These are phyloP conservation scores for Candida sp. DNA, from an alignment of 1,139 yeast genomes.

Conservation along the genomic window DNA sequence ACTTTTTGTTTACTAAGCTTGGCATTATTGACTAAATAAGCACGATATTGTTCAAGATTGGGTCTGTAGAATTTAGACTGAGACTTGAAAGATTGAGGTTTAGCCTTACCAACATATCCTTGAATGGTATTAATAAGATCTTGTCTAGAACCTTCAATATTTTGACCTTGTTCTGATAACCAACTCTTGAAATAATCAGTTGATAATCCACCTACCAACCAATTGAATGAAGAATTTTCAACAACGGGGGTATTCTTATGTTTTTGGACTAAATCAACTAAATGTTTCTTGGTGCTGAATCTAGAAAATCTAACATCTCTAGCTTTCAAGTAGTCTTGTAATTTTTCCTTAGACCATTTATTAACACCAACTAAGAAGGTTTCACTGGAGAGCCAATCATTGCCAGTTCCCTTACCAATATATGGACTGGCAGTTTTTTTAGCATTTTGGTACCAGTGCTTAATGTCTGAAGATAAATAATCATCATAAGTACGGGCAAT, in stretches of 20 bases:
- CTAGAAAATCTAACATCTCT: constrained; percentile 48
- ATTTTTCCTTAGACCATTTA: constrained; percentile 45
- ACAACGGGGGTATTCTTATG: constrained; percentile 40
- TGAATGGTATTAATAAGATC: constrained; percentile 16
- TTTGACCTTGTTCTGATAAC: constrained; percentile 20
- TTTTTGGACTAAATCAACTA: constrained; percentile 44
- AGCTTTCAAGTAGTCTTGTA: constrained; percentile 48
- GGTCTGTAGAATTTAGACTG: constrained; percentile 18
- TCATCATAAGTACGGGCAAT: constrained; percentile 14
- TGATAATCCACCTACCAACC: constrained; percentile 19
- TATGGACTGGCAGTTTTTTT: constrained; percentile 20
- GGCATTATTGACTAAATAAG: background rate
- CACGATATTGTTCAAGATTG: background rate
- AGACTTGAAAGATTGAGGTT: constrained; percentile 7
- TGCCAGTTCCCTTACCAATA: constrained; percentile 18
- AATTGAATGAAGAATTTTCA: constrained; percentile 15
- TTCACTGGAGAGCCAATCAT: constrained; percentile 17
- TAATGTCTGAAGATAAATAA: constrained; percentile 42
- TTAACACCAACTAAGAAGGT: constrained; percentile 45
- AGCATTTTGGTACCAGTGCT: constrained; percentile 29
- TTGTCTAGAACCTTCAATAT: constrained; percentile 21
- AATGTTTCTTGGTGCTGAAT: constrained; percentile 42
- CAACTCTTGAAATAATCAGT: constrained; percentile 20
- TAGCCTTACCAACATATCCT: constrained; percentile 9
- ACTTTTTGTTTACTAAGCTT: background rate